Conservation (phyloP, 1,284 basidiomycete genomes). For the Neonothopanus nambi region DNA sequence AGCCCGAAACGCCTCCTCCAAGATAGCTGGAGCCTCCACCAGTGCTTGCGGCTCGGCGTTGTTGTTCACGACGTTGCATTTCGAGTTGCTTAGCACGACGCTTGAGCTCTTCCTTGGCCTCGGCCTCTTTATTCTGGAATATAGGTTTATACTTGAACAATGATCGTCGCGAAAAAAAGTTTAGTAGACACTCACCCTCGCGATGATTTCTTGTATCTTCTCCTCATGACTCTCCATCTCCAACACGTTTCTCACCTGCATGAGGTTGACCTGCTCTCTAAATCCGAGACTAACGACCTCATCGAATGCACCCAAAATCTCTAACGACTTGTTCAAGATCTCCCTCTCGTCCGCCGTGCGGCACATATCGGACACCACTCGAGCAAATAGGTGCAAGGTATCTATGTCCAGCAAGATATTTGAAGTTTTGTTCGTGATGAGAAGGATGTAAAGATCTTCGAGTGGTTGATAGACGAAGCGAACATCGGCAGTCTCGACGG, state of each 20-base stretch:
- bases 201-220: conserved; percentile 99
- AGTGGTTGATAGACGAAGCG: conserved; percentile 99
- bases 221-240: conserved; percentile 99
- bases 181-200: conserved; percentile 56
- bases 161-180: too few species aligned
- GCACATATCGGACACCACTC: conserved; percentile 93
- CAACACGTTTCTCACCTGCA: conserved; percentile 89
- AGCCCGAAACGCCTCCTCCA: conserved; percentile 65
- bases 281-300: conserved; percentile 96
- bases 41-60: conserved; percentile 59
- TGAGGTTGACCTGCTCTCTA: conserved; percentile 89
- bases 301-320: conserved; percentile 94
- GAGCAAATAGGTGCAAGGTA: conserved; percentile 91
- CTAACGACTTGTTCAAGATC: conserved; percentile 91
- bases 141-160: background rate
- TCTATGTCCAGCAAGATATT: conserved; percentile 99
- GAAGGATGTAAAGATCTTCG: conserved; percentile 96
- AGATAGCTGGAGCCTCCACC: conserved; percentile 53
- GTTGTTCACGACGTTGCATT: conserved; percentile 94
- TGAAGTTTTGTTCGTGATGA: conserved; percentile 97
- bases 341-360: conserved; percentile 87
- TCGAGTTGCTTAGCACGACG: conserved; percentile 97
- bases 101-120: conserved; percentile 99
- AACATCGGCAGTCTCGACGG: conserved; percentile 89
- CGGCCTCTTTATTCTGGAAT: conserved; percentile 93